Evolutionary conservation across 192 early-diverging fungal species (phyloP), one percentile per base, ranked within the genome.

Genomic region (Coemansia sp.): DNA sequence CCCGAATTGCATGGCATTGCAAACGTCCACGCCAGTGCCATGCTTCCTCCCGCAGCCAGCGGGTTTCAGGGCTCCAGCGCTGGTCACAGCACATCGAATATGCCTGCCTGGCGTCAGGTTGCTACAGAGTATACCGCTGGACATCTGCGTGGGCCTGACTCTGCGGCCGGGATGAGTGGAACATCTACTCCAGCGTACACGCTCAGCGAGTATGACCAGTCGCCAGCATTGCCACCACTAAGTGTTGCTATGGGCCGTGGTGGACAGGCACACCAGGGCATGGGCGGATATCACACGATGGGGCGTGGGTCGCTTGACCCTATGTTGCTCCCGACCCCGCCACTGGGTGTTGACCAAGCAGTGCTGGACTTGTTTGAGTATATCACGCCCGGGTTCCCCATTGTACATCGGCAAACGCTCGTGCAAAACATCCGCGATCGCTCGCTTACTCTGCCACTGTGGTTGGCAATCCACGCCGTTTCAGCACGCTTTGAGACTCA

Each of bases 381-480:
- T 42, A 57, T 83, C 17, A 62, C 67, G 38, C 81, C 81, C 10
- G 67, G 62, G 21, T 71, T 75, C 8, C 76, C 81, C 8, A 70
- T 83, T 27, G 48, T 78, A 9, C 81, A 83, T 57, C 81, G 81
- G 19, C 81, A 83, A 23, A 83, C 76, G 9, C 59, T 83, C 7
- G 69, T 75, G 21, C 76, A 74, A 17, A 58, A 67, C 11, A 83
- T 83, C 55, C 81, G 68, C 53, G 67, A 72, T 41, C 72, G 76
- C 3, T 69, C 72, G 32, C 57, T 83, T 45, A 38, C 73, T 7
- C 80, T 78, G 11, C 80, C 80, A 0, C 66, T 83, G 32, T 83
- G 80, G 80, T 76, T 83, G 23, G 76, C 80, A 27, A 83, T 83
- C 34, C 80, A 83, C 42, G 80, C 76, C 0, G 73, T 83, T 14